Evolutionary conservation across 306 rosid genomes (phyloP).

Genomic region (Prinsepia uniflora): DNA sequence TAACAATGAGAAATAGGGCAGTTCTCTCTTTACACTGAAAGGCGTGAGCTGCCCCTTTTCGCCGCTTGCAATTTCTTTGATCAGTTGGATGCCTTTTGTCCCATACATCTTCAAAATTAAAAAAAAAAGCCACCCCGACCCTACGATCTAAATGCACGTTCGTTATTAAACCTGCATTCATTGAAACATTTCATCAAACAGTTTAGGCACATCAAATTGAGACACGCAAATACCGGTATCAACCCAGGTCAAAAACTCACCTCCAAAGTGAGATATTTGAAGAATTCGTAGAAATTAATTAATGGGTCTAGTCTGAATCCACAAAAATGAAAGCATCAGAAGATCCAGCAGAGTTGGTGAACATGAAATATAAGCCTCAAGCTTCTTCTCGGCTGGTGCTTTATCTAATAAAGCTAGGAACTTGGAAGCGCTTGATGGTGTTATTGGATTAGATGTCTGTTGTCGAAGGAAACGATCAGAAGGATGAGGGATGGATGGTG

Average conservation of each 20-base stretch:
- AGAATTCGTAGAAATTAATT: not conserved
- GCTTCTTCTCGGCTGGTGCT: not conserved
- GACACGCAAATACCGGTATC: not conserved
- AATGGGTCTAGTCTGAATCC: not conserved
- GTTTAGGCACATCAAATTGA: not conserved
- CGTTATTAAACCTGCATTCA: not conserved
- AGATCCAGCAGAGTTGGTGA: not conserved
- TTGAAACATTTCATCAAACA: conserved; percentile 8
- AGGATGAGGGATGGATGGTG: not conserved
- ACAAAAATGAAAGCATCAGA: not conserved
- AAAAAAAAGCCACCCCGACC: not conserved
- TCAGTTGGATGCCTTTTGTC: conserved; percentile 65
- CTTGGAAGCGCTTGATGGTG: not conserved
- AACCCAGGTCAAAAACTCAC: not conserved
- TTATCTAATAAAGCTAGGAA: not conserved
- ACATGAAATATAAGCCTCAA: not conserved
- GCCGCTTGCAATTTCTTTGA: conserved; percentile 56
- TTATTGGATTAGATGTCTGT: not conserved
- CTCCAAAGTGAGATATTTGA: not conserved
- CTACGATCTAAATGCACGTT: not conserved
- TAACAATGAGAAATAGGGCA: not conserved
- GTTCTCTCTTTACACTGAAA: conserved; percentile 51
- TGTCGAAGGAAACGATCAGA: not conserved
- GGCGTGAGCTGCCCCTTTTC: conserved; percentile 72
- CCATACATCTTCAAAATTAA: conserved; percentile 56